Evolutionary conservation across 2,329 filamentous ascomycete species (phyloP).

Genomic region (Fusarium newnesense): DNA sequence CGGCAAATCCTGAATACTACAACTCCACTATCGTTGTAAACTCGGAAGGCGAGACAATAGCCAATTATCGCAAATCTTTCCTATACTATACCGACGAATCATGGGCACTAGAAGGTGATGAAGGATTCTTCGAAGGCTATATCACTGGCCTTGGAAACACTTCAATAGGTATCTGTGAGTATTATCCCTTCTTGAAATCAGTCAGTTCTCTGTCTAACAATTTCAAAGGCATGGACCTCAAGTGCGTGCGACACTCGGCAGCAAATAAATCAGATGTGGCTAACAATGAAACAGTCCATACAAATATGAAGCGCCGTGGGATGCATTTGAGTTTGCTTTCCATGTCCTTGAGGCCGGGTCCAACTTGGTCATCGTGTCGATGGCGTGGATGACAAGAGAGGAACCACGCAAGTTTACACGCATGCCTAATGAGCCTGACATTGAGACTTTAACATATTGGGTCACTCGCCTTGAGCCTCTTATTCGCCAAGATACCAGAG

Average conservation of each 20-base stretch:
- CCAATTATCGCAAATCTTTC: constrained; percentile 69
- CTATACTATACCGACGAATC: constrained; percentile 70
- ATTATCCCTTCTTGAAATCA: background rate
- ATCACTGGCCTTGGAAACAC: constrained; percentile 62
- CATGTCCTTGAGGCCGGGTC: constrained; percentile 67
- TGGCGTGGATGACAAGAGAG: constrained; percentile 79
- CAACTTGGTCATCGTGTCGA: constrained; percentile 74
- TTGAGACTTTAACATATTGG: constrained; percentile 82
- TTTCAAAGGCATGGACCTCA: constrained; percentile 62
- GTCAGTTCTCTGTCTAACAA: background rate
- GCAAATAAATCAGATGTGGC: background rate
- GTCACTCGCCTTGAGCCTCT: constrained; percentile 75
- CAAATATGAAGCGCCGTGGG: constrained; percentile 53
- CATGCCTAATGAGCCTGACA: constrained; percentile 69
- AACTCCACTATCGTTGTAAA: constrained; percentile 66
- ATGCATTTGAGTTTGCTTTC: constrained; percentile 57
- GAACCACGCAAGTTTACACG: constrained; percentile 58
- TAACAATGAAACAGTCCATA: constrained; percentile 46
- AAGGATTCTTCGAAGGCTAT: constrained; percentile 60
- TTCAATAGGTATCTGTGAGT: constrained; percentile 67
- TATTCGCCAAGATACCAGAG: constrained; percentile 59
- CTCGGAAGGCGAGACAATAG: constrained; percentile 67
- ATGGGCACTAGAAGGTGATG: constrained; percentile 66
- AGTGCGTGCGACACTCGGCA: constrained; percentile 53
- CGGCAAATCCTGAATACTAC: constrained; percentile 63